Evolutionary conservation across 805 yeast genomes (phyloP), one percentile per base, ranked within the genome.

Genomic region (Candida krabiensis): DNA sequence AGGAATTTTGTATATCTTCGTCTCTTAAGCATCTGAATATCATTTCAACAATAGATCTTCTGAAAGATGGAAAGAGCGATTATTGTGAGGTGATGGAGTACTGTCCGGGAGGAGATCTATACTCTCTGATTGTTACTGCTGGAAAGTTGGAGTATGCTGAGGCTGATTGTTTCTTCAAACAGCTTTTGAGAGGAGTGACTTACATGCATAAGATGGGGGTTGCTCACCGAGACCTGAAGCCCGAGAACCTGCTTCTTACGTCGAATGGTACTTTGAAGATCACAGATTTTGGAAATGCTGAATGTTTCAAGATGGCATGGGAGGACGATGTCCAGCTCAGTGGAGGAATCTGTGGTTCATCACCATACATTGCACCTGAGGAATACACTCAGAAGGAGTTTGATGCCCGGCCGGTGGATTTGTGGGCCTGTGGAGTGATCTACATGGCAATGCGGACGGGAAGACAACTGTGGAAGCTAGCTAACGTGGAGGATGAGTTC

Each of bases 361-460:
- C 85, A 6, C 96, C 96, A 2, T 88, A 88, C 60, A 86, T 89
- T 54, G 95, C 96, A 0, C 96, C 96, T 0, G 96, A 88, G 62
- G 93, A 84, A 49, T 84, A 80, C 59, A 69, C 74, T 2, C 64
- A 58, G 43, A 66, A 73, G 27, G 80, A 78, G 53, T 88, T 86
- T 61, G 96, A 88, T 62, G 85, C 95, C 2, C 64, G 96, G 40
- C 73, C 84, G 24, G 84, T 85, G 5, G 96, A 88, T 64, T 79
- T 87, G 25, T 88, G 96, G 96, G 80, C 96, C 0, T 86, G 95
- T 67, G 96, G 96, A 34, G 91, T 88, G 9, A 87, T 88, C 24
- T 88, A 85, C 57, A 83, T 88, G 87, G 95, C 95, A 5, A 83
- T 88, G 91, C 70, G 97, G 52, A 86, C 96, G 0, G 99, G 98